Base-by-base conservation (phyloP, 441 rosid genomes). In the Populus tomentosa region DNA sequence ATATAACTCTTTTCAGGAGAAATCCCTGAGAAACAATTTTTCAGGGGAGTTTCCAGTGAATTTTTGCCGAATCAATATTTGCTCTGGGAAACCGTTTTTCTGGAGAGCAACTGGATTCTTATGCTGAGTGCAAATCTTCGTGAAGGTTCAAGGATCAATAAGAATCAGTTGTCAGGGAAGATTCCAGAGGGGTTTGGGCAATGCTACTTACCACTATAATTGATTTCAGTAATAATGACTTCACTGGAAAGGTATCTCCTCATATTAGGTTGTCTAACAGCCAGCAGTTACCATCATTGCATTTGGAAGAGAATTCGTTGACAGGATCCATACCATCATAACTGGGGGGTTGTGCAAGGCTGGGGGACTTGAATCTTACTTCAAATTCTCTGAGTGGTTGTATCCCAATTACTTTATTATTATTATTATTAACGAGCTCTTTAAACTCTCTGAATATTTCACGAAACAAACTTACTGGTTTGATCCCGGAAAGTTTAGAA, bases 391-490 rank as follows among this genome's bases (percentile, higher is more conserved):
- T 93, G 35, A 85, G 69, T 64, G 99, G 96, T 67, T 78, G 70
- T 14, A 92, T 95, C 42, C 99, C 97, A 0, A 32, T 4, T 5
- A 64, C 85, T 14, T 78, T 90, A 23, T 81, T n/a, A n/a, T n/a
- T n/a, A n/a, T n/a, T 93, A 78, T 78, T 90, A 23, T 81, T 40
- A 18, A 77, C 92, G 73, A 79, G 74, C 85, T 86, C 88, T 59
- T 85, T 95, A 78, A 95, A 92, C 86, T 84, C 95, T 16, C 75
- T 95, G 72, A 93, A 95, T 83, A 87, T 95, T 79, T 95, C 99
- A 9, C 77, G 85, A 32, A 95, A 95, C 82, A 75, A 62, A 67
- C 88, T 95, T 50, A 85, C 86, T 0, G 99, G 99, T 11, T 72
- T 72, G 7, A 88, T 95, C 56, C 94, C 96, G 0, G 85, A 77